phyloP scores from a whole-genome alignment of 2,329 filamentous ascomycete genomes.

The Metarhizium humberi region DNA sequence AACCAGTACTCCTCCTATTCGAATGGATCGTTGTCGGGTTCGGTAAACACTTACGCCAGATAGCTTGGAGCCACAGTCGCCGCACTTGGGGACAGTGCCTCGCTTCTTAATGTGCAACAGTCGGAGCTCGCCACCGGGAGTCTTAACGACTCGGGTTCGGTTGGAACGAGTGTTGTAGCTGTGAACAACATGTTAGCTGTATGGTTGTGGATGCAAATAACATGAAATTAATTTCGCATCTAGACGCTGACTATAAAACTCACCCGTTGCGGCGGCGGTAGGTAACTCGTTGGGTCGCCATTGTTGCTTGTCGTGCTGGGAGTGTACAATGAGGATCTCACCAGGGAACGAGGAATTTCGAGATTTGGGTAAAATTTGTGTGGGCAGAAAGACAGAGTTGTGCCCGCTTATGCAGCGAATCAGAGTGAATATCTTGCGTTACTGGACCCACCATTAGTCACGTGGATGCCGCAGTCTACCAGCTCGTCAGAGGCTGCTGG shows the following conservation, averaged over 20 bases:
- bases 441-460: not conserved
- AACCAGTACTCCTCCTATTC: not conserved
- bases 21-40: conserved; percentile 9
- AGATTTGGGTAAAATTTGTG: conserved; percentile 34
- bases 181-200: conserved; percentile 17
- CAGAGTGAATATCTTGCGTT: conserved; percentile 11
- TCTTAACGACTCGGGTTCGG: conserved; percentile 93
- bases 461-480: not conserved
- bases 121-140: conserved; percentile 89
- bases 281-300: conserved; percentile 51
- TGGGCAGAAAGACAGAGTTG: conserved; percentile 25
- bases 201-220: conserved; percentile 4
- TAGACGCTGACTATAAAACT: conserved; percentile 27
- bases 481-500: not conserved
- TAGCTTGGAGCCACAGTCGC: conserved; percentile 97
- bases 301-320: conserved; percentile 39
- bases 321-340: conserved; percentile 27
- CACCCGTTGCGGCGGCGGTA: conserved; percentile 76
- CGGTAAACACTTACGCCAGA: conserved; percentile 71
- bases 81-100: conserved; percentile 95
- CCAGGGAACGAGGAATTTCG: conserved; percentile 28
- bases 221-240: not conserved
- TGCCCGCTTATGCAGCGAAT: conserved; percentile 30
- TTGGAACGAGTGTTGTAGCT: conserved; percentile 99
- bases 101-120: conserved; percentile 99